These are phyloP conservation scores for Amanita muscaria DNA, from an alignment of 768 basidiomycete genomes.

Conservation along the genomic window DNA sequence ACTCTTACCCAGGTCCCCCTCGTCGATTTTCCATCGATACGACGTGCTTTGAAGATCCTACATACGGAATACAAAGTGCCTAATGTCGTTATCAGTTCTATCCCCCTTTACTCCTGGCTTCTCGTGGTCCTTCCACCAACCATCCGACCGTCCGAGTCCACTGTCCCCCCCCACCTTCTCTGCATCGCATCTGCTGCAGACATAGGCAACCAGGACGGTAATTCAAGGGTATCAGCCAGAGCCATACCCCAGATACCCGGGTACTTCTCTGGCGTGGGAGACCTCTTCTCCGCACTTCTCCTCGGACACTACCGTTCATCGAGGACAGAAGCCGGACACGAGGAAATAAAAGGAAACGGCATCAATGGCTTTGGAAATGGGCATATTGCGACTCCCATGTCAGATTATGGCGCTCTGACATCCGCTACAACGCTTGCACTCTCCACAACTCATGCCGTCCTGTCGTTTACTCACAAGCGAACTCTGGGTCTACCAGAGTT, in stretches of 20 bases:
- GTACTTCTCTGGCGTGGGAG: slow-evolving; percentile 95
- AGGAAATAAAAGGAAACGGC: background rate
- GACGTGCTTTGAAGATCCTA: slow-evolving; percentile 57
- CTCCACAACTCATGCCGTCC: slow-evolving; percentile 66
- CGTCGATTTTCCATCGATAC: slow-evolving; percentile 56
- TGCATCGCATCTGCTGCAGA: slow-evolving; percentile 65
- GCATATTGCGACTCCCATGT: background rate
- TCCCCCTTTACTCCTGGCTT: slow-evolving; percentile 63
- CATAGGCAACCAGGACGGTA: slow-evolving; percentile 14
- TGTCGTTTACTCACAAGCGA: slow-evolving; percentile 50
- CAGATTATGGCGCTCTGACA: slow-evolving; percentile 35
- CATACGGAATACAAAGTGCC: slow-evolving; percentile 73
- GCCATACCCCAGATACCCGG: slow-evolving; percentile 74
- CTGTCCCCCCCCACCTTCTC: slow-evolving; percentile 48
- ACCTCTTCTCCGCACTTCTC: slow-evolving; percentile 90
- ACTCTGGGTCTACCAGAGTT: slow-evolving; percentile 49
- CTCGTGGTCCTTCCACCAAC: slow-evolving; percentile 38
- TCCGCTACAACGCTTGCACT: slow-evolving; percentile 60
- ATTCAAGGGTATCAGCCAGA: slow-evolving; percentile 33
- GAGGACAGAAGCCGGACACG: slow-evolving; percentile 6
- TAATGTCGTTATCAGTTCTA: slow-evolving; percentile 88
- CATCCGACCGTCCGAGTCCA: slow-evolving; percentile 27
- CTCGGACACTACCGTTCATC: slow-evolving; percentile 62
- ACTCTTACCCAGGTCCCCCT: slow-evolving; percentile 68
- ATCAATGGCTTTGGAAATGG: background rate